A percentile compares a stretch with the other conserved stretches of the same genome.
Conservation (phyloP, 1,284 basidiomycete species). For the Schizophyllum amplum region DNA sequence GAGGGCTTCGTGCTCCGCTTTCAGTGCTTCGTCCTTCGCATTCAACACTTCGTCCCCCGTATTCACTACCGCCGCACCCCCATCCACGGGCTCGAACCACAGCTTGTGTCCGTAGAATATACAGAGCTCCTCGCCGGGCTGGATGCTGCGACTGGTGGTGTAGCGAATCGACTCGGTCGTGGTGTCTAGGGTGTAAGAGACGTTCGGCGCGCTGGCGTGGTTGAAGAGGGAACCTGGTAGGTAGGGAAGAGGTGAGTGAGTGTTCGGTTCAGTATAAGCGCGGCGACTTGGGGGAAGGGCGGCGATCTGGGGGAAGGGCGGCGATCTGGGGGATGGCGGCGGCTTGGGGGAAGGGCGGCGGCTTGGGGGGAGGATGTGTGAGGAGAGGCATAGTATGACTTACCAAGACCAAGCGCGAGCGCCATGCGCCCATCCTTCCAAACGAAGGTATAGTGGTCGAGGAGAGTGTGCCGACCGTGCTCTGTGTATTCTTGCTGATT, state of each 20-base stretch:
- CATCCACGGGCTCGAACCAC: constrained; percentile 47
- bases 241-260: no score
- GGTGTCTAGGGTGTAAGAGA: constrained; percentile 54
- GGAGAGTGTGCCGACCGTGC: constrained; percentile 59
- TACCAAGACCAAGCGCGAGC: constrained; percentile 81
- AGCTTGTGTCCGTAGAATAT: constrained; percentile 71
- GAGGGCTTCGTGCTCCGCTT: constrained; percentile 6
- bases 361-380: no score
- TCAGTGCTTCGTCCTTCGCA: not conserved
- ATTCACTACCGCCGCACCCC: no score
- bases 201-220: constrained; percentile 65
- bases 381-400: no score
- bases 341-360: no score
- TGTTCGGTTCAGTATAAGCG: no score
- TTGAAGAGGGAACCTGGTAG: constrained; percentile 82
- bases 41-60: no score
- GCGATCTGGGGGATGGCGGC: no score
- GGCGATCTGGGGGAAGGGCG: constrained; percentile 1
- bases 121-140: constrained; percentile 65
- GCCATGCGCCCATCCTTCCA: constrained; percentile 82
- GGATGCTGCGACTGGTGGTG: constrained; percentile 45
- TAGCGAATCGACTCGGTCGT: constrained; percentile 60
- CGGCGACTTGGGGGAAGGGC: no score
- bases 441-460: constrained; percentile 83
- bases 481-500: constrained; percentile 61